Evolutionary conservation across 2,329 filamentous ascomycete species (phyloP), one percentile per base, ranked within the genome.

Genomic region (Decorospora gaudefroyi): DNA sequence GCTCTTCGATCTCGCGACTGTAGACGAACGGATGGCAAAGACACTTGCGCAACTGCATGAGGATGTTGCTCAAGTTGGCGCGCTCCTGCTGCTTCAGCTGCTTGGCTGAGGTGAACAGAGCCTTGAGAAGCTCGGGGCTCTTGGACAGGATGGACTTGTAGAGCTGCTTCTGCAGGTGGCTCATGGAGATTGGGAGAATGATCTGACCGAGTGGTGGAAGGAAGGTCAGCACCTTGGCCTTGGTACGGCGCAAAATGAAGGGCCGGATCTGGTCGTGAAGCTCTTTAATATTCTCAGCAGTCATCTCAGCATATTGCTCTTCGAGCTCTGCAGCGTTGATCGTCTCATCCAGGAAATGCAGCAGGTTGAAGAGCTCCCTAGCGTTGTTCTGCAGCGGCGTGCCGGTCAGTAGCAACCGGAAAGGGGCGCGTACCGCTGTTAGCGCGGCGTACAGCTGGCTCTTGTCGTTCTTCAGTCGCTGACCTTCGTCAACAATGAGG

Each of bases 21-120:
- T 96, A 99, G 35, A 97, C 84, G 65, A 97, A 99, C 0, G 95
- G 93, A 70, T 99, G 95, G 54, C 92, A 96, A 2, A 99, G 77
- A 54, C 90, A 95, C 68, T 96, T 97, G 12, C 93, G 84, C 12
- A 99, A 78, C 68, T 99, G 93, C 81, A 96, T 90, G 29, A 99
- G 72, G 26, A 99, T 96, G 59, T 99, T 99, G 78, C 87, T 96
- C 44, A 97, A 73, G 51, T 84, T 92, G 28, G 88, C 85, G 4
- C 87, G 82, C 46, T 97, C 91, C 11, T 78, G 79, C 18, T 79
- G 76, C 59, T 85, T 88, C 35, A 90, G 55, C 8, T 66, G 65
- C 32, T 69, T 73, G 51, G 77, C 77, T 22, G 85, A 80, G 5
- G 83, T 84, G 59, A 97, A 91, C 31, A 99, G 90, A 0, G 91